Evolutionary conservation across 139 green algal species (phyloP).

Genomic region (Spirogloea muscicola): DNA sequence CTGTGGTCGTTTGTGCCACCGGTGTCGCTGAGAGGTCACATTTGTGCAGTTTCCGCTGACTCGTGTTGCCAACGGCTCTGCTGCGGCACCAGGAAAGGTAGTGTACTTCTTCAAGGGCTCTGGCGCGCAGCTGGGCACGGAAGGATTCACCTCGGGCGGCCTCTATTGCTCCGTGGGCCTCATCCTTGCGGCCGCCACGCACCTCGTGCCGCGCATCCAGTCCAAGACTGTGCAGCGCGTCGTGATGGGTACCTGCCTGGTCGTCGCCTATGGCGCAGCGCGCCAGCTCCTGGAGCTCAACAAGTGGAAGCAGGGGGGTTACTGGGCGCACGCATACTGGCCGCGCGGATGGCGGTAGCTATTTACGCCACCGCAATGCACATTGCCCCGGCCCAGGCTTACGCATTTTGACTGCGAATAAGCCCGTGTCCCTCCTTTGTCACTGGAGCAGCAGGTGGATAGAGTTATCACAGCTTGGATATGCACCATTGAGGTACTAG

Average conservation of each 20-base stretch:
- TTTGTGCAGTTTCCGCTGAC: too few relatives aligned
- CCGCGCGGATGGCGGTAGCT: conserved; percentile 11
- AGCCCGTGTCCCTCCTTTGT: too few relatives aligned
- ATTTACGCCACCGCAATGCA: too few relatives aligned
- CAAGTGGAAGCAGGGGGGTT: conserved; percentile 42
- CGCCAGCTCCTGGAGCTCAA: conserved; percentile 20
- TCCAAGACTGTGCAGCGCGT: conserved; percentile 2
- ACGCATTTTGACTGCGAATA: too few relatives aligned
- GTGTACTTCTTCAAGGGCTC: conserved; percentile 30
- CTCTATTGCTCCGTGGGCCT: conserved; percentile 24
- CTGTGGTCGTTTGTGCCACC: too few relatives aligned
- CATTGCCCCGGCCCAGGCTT: too few relatives aligned
- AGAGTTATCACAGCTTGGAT: too few relatives aligned
- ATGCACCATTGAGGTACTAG: too few relatives aligned
- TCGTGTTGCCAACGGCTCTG: too few relatives aligned
- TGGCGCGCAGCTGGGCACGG: conserved; percentile 31
- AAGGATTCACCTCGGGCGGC: conserved; percentile 32
- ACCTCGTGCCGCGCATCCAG: conserved; percentile 6
- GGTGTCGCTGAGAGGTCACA: too few relatives aligned
- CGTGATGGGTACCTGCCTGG: conserved; percentile 1
- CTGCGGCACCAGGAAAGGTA: too few relatives aligned
- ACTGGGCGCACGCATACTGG: conserved; percentile 36
- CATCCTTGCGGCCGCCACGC: conserved; percentile 13
- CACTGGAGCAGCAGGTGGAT: too few relatives aligned
- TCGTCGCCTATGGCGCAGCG: neutral